Conservation (phyloP, 352 stramenopile genomes). For the Globisporangium okanoganense region DNA sequence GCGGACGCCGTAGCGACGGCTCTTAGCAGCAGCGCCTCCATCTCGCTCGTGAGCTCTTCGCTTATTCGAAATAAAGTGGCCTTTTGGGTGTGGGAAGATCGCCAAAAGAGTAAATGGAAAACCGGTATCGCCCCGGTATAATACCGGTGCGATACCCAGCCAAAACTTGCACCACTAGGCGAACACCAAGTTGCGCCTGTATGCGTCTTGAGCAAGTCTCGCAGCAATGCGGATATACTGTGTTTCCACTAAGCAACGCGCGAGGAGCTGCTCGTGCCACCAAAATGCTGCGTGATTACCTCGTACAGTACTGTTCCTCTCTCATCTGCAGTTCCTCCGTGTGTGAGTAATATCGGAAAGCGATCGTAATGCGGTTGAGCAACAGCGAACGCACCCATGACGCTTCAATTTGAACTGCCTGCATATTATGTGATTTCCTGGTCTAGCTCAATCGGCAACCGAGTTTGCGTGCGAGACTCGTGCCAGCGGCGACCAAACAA, state of each 20-base stretch:
- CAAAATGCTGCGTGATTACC: not conserved
- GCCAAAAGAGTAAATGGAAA: no score
- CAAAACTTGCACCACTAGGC: no score
- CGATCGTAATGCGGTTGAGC: not conserved
- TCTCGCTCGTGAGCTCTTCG: not conserved
- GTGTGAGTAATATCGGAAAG: not conserved
- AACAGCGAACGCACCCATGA: not conserved
- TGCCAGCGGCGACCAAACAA: no score
- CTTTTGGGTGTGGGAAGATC: constrained; percentile 1
- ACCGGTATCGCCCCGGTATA: no score
- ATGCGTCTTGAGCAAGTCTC: no score
- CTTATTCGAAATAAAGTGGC: not conserved
- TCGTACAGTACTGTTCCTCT: not conserved
- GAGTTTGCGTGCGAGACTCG: no score
- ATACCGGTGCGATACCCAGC: no score
- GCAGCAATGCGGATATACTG: no score
- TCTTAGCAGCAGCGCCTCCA: not conserved
- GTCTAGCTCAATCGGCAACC: no score
- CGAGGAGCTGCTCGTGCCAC: not conserved
- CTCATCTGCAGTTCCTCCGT: not conserved
- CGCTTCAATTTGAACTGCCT: not conserved
- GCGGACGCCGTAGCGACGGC: not conserved
- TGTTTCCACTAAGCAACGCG: not conserved
- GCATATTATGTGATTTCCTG: not conserved
- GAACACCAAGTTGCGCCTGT: no score